phyloP scores from a whole-genome alignment of 768 basidiomycete genomes.

The Lenzites betulinus region DNA sequence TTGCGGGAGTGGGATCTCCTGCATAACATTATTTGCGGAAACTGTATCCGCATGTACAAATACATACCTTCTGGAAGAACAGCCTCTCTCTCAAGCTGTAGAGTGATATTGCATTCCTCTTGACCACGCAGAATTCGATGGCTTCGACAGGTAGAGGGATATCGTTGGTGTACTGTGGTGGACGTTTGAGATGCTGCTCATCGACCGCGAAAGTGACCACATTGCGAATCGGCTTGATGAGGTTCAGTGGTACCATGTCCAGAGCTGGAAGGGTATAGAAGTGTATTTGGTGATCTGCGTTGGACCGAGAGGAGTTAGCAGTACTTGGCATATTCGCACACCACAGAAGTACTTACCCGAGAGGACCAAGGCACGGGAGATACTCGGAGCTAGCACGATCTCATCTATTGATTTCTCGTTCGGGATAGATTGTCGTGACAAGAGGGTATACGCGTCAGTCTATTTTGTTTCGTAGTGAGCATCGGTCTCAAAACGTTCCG shows the following conservation, averaged over 20 bases:
- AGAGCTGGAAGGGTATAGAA: conserved; percentile 83
- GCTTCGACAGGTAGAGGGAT: conserved; percentile 45
- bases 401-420: conserved; percentile 75
- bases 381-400: conserved; percentile 75
- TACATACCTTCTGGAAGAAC: conserved; percentile 56
- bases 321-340: not conserved
- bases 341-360: conserved; percentile 56
- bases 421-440: conserved; percentile 61
- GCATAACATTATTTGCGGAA: not conserved
- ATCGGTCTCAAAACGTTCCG: not conserved
- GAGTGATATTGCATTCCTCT: conserved; percentile 62
- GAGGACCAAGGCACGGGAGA: conserved; percentile 72
- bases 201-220: conserved; percentile 83
- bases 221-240: conserved; percentile 78
- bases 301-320: not conserved
- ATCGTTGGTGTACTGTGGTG: conserved; percentile 44
- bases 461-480: conserved; percentile 3
- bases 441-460: conserved; percentile 30
- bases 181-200: conserved; percentile 63
- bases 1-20: conserved; percentile 74
- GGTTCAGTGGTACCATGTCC: conserved; percentile 59
- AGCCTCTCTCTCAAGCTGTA: conserved; percentile 68
- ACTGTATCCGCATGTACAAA: not conserved
- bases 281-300: conserved; percentile 61
- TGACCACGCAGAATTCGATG: conserved; percentile 74